These are phyloP conservation scores for Nidularia pulvinata DNA, from an alignment of 768 basidiomycete genomes.

Conservation along the genomic window DNA sequence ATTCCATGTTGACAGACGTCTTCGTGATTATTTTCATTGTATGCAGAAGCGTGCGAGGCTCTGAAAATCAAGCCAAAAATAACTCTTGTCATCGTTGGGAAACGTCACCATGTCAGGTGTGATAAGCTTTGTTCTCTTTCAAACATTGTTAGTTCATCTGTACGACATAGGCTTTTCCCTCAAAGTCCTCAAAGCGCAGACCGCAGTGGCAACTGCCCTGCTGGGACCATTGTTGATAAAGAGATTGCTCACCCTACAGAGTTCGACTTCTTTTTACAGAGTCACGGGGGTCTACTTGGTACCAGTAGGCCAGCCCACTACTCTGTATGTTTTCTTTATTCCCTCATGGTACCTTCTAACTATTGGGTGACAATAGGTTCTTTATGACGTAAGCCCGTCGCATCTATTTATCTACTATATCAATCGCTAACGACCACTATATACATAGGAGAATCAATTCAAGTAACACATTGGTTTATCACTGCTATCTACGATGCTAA, in stretches of 20 bases:
- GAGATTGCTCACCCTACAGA: conserved; percentile 71
- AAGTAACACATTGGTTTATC: conserved; percentile 30
- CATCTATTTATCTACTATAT: background rate
- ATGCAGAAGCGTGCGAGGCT: conserved; percentile 59
- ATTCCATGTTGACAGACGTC: too few species aligned
- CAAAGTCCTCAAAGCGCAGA: conserved; percentile 43
- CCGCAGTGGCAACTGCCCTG: conserved; percentile 69
- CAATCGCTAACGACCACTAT: background rate
- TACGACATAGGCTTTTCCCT: conserved; percentile 25
- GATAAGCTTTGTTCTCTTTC: background rate
- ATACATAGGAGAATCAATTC: conserved; percentile 46
- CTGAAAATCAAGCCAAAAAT: conserved; percentile 63
- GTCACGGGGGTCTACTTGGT: conserved; percentile 76
- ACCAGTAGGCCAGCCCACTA: conserved; percentile 59
- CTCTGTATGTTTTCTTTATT: conserved; percentile 19
- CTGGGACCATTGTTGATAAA: conserved; percentile 77
- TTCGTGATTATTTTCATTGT: background rate
- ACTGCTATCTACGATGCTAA: background rate
- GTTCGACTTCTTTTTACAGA: conserved; percentile 79
- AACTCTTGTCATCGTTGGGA: conserved; percentile 80
- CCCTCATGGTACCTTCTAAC: background rate
- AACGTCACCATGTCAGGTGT: conserved; percentile 64
- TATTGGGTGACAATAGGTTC: conserved; percentile 3
- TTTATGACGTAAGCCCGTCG: background rate
- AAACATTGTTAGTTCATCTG: background rate